phyloP scores from a whole-genome alignment of 2,329 filamentous ascomycete species.

The Penicillium sp. region DNA sequence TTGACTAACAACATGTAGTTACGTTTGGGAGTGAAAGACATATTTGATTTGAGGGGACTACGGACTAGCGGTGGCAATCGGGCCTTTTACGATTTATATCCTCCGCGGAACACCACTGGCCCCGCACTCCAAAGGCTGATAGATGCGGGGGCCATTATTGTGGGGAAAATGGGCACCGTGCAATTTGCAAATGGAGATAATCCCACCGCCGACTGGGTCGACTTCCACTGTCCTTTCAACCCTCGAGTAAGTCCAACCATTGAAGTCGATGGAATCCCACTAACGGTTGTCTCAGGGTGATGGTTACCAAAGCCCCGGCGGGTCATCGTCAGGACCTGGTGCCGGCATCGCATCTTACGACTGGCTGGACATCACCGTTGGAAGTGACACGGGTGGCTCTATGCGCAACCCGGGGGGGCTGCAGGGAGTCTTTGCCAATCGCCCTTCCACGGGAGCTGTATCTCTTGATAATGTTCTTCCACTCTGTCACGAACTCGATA shows the following conservation, averaged over 20 bases:
- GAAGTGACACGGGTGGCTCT: slow-evolving; percentile 28
- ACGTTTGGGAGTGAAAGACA: slow-evolving; percentile 62
- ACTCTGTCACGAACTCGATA: slow-evolving; percentile 29
- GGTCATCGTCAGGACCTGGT: slow-evolving; percentile 19
- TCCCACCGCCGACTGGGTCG: slow-evolving; percentile 31
- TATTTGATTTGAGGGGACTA: slow-evolving; percentile 57
- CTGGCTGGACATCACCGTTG: slow-evolving; percentile 29
- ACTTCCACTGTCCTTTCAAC: slow-evolving; percentile 39
- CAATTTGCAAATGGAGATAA: slow-evolving; percentile 35
- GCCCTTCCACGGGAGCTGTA: slow-evolving; percentile 23
- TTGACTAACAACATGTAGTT: slow-evolving; percentile 2
- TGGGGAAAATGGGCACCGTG: slow-evolving; percentile 35
- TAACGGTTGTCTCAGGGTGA: slow-evolving; percentile 18
- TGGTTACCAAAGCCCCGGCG: slow-evolving; percentile 29
- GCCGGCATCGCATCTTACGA: slow-evolving; percentile 30
- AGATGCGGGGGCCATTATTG: slow-evolving; percentile 54
- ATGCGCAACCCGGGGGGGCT: slow-evolving; percentile 26
- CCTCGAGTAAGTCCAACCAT: slow-evolving; percentile 19
- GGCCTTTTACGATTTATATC: slow-evolving; percentile 56
- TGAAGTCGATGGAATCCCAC: background rate
- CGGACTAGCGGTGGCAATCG: slow-evolving; percentile 57
- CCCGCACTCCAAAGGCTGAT: slow-evolving; percentile 55
- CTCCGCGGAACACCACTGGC: slow-evolving; percentile 46
- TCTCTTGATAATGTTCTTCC: slow-evolving; percentile 21
- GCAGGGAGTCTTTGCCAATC: slow-evolving; percentile 28